phyloP scores from a whole-genome alignment of 2,329 filamentous ascomycete genomes.

The Neonectria hederae region DNA sequence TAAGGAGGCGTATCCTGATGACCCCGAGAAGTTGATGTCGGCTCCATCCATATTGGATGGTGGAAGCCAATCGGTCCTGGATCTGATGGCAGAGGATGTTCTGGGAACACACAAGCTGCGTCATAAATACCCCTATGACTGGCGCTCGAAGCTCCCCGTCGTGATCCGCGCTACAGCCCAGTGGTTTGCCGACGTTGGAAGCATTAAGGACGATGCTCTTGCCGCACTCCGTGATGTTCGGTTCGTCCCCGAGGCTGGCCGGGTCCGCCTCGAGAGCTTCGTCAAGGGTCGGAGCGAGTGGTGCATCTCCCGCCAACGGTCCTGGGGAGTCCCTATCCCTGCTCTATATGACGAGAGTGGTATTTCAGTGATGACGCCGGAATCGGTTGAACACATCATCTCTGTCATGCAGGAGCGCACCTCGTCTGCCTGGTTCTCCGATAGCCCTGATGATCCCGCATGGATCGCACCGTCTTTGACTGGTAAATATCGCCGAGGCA shows the following conservation, averaged over 20 bases:
- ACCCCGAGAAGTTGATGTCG: constrained; percentile 69
- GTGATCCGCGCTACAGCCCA: constrained; percentile 93
- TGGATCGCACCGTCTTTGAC: constrained; percentile 78
- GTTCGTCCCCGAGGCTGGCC: constrained; percentile 82
- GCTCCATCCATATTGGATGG: constrained; percentile 77
- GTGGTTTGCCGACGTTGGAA: constrained; percentile 94
- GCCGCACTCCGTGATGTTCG: constrained; percentile 74
- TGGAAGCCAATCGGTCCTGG: constrained; percentile 75
- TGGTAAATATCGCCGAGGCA: constrained; percentile 75
- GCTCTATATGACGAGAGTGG: constrained; percentile 81
- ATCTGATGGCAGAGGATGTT: constrained; percentile 72
- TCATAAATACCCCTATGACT: constrained; percentile 98
- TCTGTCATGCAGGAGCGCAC: constrained; percentile 78
- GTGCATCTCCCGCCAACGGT: constrained; percentile 96
- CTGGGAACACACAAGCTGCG: constrained; percentile 75
- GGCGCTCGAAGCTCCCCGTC: constrained; percentile 93
- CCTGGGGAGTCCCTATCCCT: constrained; percentile 97
- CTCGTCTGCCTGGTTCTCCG: constrained; percentile 95
- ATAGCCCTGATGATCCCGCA: constrained; percentile 74
- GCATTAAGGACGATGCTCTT: constrained; percentile 80
- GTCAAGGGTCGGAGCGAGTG: constrained; percentile 89
- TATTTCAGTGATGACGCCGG: constrained; percentile 79
- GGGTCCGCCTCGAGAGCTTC: constrained; percentile 82
- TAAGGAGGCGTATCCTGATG: constrained; percentile 76
- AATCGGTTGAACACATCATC: constrained; percentile 87